Conservation (phyloP, 371 early-diverging fungal species). For the Syncephalastrum contaminatum region DNA sequence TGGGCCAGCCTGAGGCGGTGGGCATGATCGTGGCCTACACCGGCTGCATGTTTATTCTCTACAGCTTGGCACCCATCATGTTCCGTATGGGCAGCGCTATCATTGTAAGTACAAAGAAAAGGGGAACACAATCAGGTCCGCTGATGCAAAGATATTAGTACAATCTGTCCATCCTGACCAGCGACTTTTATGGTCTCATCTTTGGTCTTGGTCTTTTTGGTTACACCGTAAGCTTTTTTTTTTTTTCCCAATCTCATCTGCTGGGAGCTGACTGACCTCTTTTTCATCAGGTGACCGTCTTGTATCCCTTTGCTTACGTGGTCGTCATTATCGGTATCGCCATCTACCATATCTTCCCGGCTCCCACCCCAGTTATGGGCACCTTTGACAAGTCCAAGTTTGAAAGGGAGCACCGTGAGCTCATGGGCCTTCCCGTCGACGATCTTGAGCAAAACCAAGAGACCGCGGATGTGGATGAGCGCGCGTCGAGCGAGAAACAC, state of each 20-base stretch:
- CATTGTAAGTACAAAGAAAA: conserved; percentile 17
- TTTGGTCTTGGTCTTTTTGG: conserved; percentile 67
- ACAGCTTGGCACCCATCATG: conserved; percentile 63
- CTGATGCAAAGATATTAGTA: conserved; percentile 23
- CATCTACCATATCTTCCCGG: conserved; percentile 59
- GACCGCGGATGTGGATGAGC: conserved; percentile 1
- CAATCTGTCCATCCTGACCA: conserved; percentile 72
- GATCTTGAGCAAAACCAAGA: conserved; percentile 15
- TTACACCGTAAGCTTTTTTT: conserved; percentile 30
- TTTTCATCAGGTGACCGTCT: conserved; percentile 31
- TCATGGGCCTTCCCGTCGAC: conserved; percentile 11
- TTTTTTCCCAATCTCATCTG: background rate
- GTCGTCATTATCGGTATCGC: conserved; percentile 59
- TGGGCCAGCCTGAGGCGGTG: conserved; percentile 29
- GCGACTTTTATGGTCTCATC: conserved; percentile 72
- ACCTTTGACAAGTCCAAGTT: conserved; percentile 15
- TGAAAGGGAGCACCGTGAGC: conserved; percentile 13
- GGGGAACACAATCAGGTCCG: too few relatives aligned
- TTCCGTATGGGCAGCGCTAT: conserved; percentile 69
- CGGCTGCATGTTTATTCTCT: conserved; percentile 65
- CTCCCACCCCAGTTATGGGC: conserved; percentile 30
- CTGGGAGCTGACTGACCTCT: conserved; percentile 1
- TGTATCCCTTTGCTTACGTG: conserved; percentile 64
- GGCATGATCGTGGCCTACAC: conserved; percentile 61
- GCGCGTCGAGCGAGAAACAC: background rate